Base-by-base conservation (phyloP, 1,139 yeast genomes). In the Pneumocystis canis region DNA sequence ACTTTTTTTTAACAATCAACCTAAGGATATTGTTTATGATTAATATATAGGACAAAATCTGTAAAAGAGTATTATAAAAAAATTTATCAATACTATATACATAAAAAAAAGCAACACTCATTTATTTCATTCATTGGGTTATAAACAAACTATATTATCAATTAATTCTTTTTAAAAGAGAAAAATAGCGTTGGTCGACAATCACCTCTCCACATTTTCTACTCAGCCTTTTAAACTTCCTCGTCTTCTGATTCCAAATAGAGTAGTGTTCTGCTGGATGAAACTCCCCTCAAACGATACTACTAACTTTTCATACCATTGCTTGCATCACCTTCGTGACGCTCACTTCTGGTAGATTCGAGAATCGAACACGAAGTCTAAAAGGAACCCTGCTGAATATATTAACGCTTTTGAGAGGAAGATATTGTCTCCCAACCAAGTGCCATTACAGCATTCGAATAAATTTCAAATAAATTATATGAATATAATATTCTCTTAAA, bases 1-100 rank as follows among this genome's bases (percentile, higher is more conserved):
- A 72, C 83, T 84, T 76, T 92, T 89, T 75, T 87, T 88, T 89
- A 95, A 92, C 73, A 88, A 84, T 69, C 85, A 84, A 69, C 88
- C 97, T 60, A 89, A 95, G 66, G 97, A 92, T 73, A 92, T 92
- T 74, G 96, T 97, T 7, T n/a, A 56, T 33, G 14, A 11, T 11
- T 16, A n/a, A n/a, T n/a, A n/a, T n/a, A n/a, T n/a, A n/a, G n/a
- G n/a, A n/a, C n/a, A n/a, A n/a, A n/a, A n/a, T n/a, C n/a, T 35
- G 39, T 35, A 14, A 35, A 35, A 7, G 16, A 35, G 16, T 14
- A 35, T 35, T 14, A 1, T 14, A 6, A 35, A 33, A 35, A 35
- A 14, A 35, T 35, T 11, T 14, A 35, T 4, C 11, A 35, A 35
- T 35, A 35, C n/a, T n/a, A n/a, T n/a, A n/a, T n/a, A 35, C 16